phyloP scores from a whole-genome alignment of 2,329 filamentous ascomycete genomes.

The Huntiella abstrusa region DNA sequence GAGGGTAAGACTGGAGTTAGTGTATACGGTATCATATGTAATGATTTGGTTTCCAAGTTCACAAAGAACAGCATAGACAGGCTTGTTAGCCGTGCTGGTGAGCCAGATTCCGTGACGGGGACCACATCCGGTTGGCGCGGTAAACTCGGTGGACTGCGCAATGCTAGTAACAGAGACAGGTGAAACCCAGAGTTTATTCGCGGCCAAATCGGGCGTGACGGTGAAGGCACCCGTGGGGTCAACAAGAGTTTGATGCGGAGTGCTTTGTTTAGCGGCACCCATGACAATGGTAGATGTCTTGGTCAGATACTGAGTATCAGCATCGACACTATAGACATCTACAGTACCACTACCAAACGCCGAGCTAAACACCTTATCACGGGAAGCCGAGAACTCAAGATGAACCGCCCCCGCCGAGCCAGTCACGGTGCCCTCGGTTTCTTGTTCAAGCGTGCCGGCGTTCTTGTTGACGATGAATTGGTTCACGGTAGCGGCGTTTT shows the following conservation, averaged over 20 bases:
- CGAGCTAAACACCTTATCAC: conserved; percentile 4
- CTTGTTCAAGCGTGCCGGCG: conserved; percentile 17
- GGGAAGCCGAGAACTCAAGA: conserved; percentile 13
- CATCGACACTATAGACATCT: conserved; percentile 18
- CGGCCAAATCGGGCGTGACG: conserved; percentile 29
- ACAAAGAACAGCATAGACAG: conserved; percentile 13
- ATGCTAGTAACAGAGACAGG: conserved; percentile 25
- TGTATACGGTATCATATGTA: conserved; percentile 18
- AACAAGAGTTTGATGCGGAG: conserved; percentile 29
- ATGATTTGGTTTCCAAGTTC: conserved; percentile 12
- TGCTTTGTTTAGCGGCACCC: conserved; percentile 18
- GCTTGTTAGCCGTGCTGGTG: conserved; percentile 2
- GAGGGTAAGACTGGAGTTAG: conserved; percentile 10
- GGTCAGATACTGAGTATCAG: conserved; percentile 14
- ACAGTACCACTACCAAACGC: conserved; percentile 14
- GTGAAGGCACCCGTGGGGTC: conserved; percentile 32
- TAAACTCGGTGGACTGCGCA: conserved; percentile 19
- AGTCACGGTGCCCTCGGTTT: conserved; percentile 21
- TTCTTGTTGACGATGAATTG: conserved; percentile 21
- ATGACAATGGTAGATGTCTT: conserved; percentile 11
- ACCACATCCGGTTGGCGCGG: conserved; percentile 22
- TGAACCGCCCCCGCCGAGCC: conserved; percentile 18
- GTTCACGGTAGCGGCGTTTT: conserved; percentile 23
- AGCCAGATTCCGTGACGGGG: conserved; percentile 25
- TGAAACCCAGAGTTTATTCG: conserved; percentile 27